Percentiles rank a stretch among this genome's conserved stretches.
phyloP scores from a whole-genome alignment of 176 grass and related monocot species.

The Thinopyrum elongatum region DNA sequence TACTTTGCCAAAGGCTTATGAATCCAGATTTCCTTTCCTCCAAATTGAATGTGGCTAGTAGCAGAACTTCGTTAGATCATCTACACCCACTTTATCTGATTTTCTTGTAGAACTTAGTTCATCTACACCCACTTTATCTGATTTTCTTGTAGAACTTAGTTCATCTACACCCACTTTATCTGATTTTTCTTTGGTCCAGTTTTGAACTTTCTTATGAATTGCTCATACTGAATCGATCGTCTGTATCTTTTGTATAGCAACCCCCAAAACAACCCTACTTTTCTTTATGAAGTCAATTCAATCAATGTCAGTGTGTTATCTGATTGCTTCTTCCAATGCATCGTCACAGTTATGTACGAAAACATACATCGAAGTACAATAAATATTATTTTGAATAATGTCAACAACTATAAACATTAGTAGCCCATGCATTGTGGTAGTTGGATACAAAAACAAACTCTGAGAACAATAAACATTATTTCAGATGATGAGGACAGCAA shows the following conservation, averaged over 20 bases:
- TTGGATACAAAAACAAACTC: background rate
- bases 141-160: background rate
- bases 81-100: background rate
- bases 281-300: background rate
- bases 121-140: background rate
- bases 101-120: background rate
- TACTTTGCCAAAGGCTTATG: background rate
- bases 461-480: background rate
- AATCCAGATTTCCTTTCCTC: background rate
- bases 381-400: background rate
- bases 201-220: background rate
- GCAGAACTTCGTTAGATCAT: slow-evolving; percentile 3
- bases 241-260: background rate
- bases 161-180: background rate
- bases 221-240: background rate
- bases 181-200: background rate
- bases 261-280: background rate
- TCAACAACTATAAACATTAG: background rate
- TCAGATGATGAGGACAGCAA: background rate
- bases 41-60: background rate
- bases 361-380: background rate
- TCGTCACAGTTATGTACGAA: background rate
- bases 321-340: background rate
- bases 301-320: background rate
- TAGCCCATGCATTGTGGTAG: background rate